Evolutionary conservation across 176 grass and related monocot species (phyloP).

Genomic region (Saccharum spontaneum): DNA sequence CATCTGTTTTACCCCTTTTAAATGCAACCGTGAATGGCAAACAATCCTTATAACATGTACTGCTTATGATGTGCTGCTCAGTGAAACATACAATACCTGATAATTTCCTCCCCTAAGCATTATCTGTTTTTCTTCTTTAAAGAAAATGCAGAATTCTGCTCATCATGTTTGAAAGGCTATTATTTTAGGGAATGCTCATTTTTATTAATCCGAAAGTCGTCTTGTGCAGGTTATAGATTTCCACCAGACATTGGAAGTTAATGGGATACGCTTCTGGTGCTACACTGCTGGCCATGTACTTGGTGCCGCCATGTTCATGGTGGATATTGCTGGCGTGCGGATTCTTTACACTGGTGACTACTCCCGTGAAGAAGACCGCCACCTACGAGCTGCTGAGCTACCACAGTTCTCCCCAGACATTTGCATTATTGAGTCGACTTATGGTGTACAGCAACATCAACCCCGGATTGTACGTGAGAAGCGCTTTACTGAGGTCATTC

Average conservation of each 20-base stretch:
- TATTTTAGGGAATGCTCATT: neutral
- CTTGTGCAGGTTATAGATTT: constrained; percentile 85
- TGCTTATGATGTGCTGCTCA: neutral
- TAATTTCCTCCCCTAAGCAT: neutral
- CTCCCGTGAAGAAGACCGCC: constrained; percentile 89
- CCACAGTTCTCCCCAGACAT: constrained; percentile 82
- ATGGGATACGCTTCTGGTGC: constrained; percentile 99
- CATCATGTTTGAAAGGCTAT: neutral
- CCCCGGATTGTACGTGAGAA: constrained; percentile 72
- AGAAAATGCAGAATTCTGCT: neutral
- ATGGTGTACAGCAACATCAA: constrained; percentile 89
- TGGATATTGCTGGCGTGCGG: constrained; percentile 91
- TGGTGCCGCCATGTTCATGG: constrained; percentile 99
- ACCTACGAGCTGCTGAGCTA: constrained; percentile 83
- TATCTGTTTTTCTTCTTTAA: neutral
- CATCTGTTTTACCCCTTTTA: too few relatives aligned
- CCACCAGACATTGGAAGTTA: constrained; percentile 93
- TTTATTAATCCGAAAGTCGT: constrained; percentile 18
- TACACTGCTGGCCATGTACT: constrained; percentile 96
- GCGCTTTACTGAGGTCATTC: constrained; percentile 89
- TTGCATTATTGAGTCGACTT: constrained; percentile 94
- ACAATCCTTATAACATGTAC: neutral
- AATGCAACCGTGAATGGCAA: too few relatives aligned
- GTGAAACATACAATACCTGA: neutral
- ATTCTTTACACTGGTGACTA: constrained; percentile 96